Percentiles rank a stretch among this genome's conserved stretches.
Conservation (phyloP, 139 green algal species). For the Limnomonas spitsbergensis region DNA sequence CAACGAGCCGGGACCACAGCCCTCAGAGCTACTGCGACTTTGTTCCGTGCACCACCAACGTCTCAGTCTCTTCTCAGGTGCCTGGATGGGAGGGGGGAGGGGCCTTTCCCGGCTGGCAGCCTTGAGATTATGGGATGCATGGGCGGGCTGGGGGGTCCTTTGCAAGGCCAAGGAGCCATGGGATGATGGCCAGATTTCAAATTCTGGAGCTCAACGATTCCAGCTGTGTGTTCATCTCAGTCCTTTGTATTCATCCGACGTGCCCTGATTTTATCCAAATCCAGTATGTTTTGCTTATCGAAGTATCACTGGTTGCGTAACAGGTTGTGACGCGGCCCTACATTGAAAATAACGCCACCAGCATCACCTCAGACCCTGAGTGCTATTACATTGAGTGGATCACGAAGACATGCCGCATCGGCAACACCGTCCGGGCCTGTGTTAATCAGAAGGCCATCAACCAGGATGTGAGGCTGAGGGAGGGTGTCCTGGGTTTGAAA, state of each 20-base stretch:
- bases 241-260: too few relatives aligned
- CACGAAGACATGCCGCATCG: constrained; percentile 14
- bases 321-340: neutral
- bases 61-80: neutral
- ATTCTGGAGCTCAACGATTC: too few relatives aligned
- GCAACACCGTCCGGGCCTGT: neutral
- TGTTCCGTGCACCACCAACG: constrained; percentile 15
- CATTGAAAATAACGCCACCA: neutral
- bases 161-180: too few relatives aligned
- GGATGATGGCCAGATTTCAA: too few relatives aligned
- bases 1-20: neutral
- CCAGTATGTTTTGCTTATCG: too few relatives aligned
- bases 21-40: constrained; percentile 18
- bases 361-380: neutral
- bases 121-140: too few relatives aligned
- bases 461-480: neutral
- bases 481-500: neutral
- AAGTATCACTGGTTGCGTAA: too few relatives aligned
- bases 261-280: too few relatives aligned
- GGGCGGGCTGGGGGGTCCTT: too few relatives aligned
- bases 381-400: constrained; percentile 24
- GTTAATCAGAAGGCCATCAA: neutral
- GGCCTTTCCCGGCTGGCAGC: too few relatives aligned
- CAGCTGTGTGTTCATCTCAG: too few relatives aligned
- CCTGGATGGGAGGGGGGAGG: too few relatives aligned